phyloP scores from a whole-genome alignment of 2,329 filamentous ascomycete genomes.

The Fusarium ramigenum region DNA sequence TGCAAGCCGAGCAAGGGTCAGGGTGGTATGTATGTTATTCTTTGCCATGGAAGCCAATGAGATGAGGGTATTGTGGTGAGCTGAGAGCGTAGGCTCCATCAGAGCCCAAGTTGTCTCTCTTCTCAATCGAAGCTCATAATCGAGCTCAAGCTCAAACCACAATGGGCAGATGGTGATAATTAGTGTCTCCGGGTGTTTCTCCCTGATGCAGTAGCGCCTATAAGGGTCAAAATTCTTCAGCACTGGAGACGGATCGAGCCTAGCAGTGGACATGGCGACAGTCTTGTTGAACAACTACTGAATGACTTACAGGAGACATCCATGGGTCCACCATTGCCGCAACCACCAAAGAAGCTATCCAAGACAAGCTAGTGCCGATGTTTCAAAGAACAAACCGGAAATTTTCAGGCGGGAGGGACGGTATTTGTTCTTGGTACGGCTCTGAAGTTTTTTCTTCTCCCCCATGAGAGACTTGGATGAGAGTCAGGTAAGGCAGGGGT shows the following conservation, averaged over 20 bases:
- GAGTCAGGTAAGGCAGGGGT: background rate
- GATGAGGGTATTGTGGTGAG: background rate
- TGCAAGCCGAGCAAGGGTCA: slow-evolving; percentile 21
- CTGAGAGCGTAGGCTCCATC: background rate
- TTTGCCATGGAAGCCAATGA: slow-evolving; percentile 10
- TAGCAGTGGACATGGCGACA: slow-evolving; percentile 19
- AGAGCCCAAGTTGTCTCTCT: background rate
- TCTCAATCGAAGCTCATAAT: background rate
- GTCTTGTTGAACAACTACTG: background rate
- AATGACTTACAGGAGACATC: background rate
- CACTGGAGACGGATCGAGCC: slow-evolving; percentile 32
- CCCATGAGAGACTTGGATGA: background rate
- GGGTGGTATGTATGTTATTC: slow-evolving; percentile 1
- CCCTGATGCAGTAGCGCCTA: slow-evolving; percentile 12
- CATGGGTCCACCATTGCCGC: slow-evolving; percentile 22
- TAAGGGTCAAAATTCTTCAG: slow-evolving; percentile 8
- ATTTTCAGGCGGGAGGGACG: background rate
- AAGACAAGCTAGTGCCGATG: background rate
- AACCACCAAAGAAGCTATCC: slow-evolving; percentile 19
- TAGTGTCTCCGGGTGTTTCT: slow-evolving; percentile 1
- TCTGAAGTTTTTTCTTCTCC: background rate
- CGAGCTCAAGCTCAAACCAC: background rate
- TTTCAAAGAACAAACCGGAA: background rate
- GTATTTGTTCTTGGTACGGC: background rate
- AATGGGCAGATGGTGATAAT: background rate